Evolutionary conservation across 352 stramenopile genomes (phyloP).

Genomic region (Pythium vanterpoolii): DNA sequence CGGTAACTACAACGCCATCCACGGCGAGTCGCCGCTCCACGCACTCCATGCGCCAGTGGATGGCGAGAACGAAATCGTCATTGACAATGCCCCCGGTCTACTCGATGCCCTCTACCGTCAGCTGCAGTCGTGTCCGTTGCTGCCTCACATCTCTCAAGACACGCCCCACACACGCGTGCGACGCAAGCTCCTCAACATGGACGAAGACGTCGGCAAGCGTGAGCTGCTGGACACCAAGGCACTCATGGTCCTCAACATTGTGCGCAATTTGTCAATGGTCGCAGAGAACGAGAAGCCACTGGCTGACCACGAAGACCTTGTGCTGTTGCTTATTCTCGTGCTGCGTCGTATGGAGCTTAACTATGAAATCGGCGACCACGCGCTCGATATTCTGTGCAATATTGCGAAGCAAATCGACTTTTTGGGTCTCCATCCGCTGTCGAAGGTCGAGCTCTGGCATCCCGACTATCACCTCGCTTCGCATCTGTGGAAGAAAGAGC

Average conservation of each 20-base stretch:
- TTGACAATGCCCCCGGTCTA: slow-evolving; percentile 66
- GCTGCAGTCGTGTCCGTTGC: slow-evolving; percentile 44
- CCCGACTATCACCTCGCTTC: slow-evolving; percentile 52
- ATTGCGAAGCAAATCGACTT: slow-evolving; percentile 75
- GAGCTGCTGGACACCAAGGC: slow-evolving; percentile 54
- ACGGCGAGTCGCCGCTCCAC: slow-evolving; percentile 15
- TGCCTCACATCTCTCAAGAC: slow-evolving; percentile 32
- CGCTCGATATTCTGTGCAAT: slow-evolving; percentile 73
- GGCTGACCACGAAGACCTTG: slow-evolving; percentile 61
- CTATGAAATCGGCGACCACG: slow-evolving; percentile 59
- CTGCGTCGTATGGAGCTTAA: slow-evolving; percentile 37
- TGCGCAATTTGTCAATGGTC: slow-evolving; percentile 77
- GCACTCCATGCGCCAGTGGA: slow-evolving; percentile 25
- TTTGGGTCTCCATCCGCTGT: slow-evolving; percentile 48
- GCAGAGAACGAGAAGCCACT: slow-evolving; percentile 63
- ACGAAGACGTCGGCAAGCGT: slow-evolving; percentile 36
- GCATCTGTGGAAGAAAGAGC: slow-evolving; percentile 63
- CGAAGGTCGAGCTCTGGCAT: slow-evolving; percentile 54
- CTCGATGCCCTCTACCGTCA: slow-evolving; percentile 76
- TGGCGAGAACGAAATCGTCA: slow-evolving; percentile 59
- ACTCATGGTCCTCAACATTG: slow-evolving; percentile 68
- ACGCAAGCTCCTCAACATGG: slow-evolving; percentile 45
- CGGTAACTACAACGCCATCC: slow-evolving; percentile 35
- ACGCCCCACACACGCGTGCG: neutral
- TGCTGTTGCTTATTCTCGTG: slow-evolving; percentile 57